A percentile compares a stretch with the other conserved stretches of the same genome.
phyloP scores from a whole-genome alignment of 2,329 filamentous ascomycete species.

The Microsporum canis region DNA sequence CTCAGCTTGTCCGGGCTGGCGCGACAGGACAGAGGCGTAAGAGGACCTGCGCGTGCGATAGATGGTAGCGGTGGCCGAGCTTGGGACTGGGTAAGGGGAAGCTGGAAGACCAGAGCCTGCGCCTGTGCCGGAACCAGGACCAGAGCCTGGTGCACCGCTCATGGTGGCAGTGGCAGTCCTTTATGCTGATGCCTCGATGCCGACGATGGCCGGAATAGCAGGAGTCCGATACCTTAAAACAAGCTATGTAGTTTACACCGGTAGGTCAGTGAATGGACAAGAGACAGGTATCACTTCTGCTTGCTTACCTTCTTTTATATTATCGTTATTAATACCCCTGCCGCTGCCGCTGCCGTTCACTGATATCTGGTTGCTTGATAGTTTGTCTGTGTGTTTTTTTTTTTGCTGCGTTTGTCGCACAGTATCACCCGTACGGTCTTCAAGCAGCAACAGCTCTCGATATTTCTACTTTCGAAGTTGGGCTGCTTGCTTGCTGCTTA shows the following conservation, averaged over 20 bases:
- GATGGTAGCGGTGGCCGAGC: background rate
- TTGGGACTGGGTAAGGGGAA: slow-evolving; percentile 27
- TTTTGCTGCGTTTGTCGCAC: too few species aligned
- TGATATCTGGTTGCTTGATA: too few species aligned
- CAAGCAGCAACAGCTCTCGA: too few species aligned
- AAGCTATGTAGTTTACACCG: background rate
- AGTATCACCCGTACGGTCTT: too few species aligned
- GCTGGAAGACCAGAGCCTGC: slow-evolving; percentile 25
- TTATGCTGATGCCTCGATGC: background rate
- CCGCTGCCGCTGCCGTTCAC: too few species aligned
- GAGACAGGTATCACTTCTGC: background rate
- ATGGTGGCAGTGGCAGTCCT: slow-evolving; percentile 32
- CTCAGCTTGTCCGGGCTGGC: slow-evolving; percentile 30
- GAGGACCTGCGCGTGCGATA: slow-evolving; percentile 40
- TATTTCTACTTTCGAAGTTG: too few species aligned
- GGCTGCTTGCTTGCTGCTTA: too few species aligned
- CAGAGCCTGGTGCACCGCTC: slow-evolving; percentile 34
- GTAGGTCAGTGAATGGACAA: background rate
- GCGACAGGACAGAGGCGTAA: slow-evolving; percentile 50
- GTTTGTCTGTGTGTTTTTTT: too few species aligned
- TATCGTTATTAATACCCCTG: too few species aligned
- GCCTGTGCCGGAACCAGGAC: slow-evolving; percentile 31
- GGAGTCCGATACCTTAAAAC: background rate
- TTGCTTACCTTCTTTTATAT: background rate
- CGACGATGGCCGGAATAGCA: background rate